Evolutionary conservation across 2,329 filamentous ascomycete species (phyloP).

Genomic region (Huntiella abstrusa): DNA sequence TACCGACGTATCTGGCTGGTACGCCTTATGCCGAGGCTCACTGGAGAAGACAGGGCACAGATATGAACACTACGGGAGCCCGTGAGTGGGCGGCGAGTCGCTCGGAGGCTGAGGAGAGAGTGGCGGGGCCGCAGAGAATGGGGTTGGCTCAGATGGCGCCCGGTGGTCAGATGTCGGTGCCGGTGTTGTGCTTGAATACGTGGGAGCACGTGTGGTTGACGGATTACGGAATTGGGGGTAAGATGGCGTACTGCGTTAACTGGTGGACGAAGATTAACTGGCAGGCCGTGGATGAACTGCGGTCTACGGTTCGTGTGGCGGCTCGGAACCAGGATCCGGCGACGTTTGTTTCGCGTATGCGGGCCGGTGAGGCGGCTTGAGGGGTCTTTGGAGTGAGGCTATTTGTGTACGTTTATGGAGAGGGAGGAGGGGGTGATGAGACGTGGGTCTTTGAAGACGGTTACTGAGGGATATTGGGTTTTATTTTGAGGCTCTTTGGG

Average conservation of each 20-base stretch:
- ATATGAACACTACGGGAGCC: slow-evolving; percentile 47
- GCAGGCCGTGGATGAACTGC: slow-evolving; percentile 41
- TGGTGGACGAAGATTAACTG: slow-evolving; percentile 90
- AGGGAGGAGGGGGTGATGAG: neutral
- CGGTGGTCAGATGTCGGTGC: slow-evolving; percentile 49
- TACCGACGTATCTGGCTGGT: slow-evolving; percentile 82
- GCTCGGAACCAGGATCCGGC: slow-evolving; percentile 1
- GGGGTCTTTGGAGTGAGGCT: neutral
- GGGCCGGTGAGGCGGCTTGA: neutral
- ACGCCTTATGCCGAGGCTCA: slow-evolving; percentile 74
- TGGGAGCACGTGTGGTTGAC: slow-evolving; percentile 89
- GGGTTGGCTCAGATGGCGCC: slow-evolving; percentile 22
- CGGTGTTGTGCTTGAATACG: slow-evolving; percentile 79
- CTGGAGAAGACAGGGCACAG: slow-evolving; percentile 49
- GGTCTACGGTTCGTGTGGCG: slow-evolving; percentile 10
- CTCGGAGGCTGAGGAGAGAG: slow-evolving; percentile 14
- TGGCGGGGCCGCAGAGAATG: neutral
- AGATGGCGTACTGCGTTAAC: slow-evolving; percentile 51
- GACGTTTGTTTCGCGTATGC: neutral
- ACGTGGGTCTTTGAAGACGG: neutral
- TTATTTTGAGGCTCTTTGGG: slow-evolving; percentile 2
- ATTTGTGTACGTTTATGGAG: neutral
- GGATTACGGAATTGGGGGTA: slow-evolving; percentile 60
- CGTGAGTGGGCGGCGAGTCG: slow-evolving; percentile 20
- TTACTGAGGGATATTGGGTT: neutral